These are phyloP conservation scores for Colletotrichum chrysophilum DNA, from an alignment of 2,329 filamentous ascomycete species.

Conservation along the genomic window DNA sequence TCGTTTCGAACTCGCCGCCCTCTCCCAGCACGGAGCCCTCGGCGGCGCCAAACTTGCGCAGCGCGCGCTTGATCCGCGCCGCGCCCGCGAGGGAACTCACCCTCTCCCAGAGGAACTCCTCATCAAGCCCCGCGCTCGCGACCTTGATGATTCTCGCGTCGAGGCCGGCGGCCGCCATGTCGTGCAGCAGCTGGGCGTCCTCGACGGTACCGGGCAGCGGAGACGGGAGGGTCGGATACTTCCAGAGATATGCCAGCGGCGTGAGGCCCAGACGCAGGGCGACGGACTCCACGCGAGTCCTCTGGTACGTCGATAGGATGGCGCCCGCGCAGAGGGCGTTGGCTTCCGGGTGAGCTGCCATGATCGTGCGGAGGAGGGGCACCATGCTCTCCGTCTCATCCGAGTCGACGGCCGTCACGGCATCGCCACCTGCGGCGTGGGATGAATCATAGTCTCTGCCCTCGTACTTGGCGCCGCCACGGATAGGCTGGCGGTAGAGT, in stretches of 20 bases:
- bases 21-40: constrained; percentile 83
- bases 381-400: constrained; percentile 93
- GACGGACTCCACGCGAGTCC: constrained; percentile 92
- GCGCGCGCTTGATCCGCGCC: constrained; percentile 52
- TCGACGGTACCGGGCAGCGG: constrained; percentile 35
- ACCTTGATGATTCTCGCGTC: constrained; percentile 96
- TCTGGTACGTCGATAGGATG: constrained; percentile 93
- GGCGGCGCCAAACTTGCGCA: constrained; percentile 70
- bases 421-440: constrained; percentile 21
- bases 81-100: constrained; percentile 65
- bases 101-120: constrained; percentile 80
- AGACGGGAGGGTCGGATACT: constrained; percentile 77
- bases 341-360: constrained; percentile 73
- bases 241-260: constrained; percentile 90
- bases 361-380: constrained; percentile 72
- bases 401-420: constrained; percentile 25
- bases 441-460: constrained; percentile 69
- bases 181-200: constrained; percentile 69
- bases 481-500: constrained; percentile 81
- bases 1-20: constrained; percentile 94
- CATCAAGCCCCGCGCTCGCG: constrained; percentile 86
- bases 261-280: constrained; percentile 82
- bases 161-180: constrained; percentile 80
- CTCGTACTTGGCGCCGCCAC: constrained; percentile 72
- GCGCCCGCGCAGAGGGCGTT: constrained; percentile 91